Evolutionary conservation across 257 asterid species (phyloP).

Genomic region (Coffea canephora): DNA sequence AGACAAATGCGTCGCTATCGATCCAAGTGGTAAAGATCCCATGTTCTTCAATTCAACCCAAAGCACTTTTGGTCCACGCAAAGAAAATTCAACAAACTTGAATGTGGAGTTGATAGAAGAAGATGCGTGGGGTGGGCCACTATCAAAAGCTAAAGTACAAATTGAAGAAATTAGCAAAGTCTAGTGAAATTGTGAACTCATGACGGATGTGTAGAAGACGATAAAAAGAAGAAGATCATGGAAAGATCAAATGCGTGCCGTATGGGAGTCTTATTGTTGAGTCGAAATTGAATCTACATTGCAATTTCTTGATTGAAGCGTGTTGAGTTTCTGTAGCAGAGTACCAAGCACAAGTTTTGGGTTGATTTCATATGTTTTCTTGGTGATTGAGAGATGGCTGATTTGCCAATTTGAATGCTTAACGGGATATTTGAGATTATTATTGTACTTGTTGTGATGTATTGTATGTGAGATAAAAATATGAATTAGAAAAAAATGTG

Average conservation of each 20-base stretch:
- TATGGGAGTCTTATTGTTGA: neutral
- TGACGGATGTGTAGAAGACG: neutral
- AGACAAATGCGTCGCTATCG: neutral
- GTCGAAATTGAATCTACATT: neutral
- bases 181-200: neutral
- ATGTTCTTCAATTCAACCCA: neutral
- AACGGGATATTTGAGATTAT: no score
- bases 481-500: no score
- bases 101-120: neutral
- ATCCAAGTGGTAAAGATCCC: neutral
- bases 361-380: no score
- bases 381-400: no score
- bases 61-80: neutral
- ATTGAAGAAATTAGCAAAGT: neutral
- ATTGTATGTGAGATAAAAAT: no score
- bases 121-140: slow-evolving; percentile 6
- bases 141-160: slow-evolving; percentile 3
- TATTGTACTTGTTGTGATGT: no score
- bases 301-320: neutral
- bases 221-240: neutral
- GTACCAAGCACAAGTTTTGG: neutral
- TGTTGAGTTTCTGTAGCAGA: neutral
- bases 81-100: neutral
- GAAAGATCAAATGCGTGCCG: slow-evolving; percentile 9
- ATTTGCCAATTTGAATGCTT: no score